Evolutionary conservation across 371 early-diverging fungal species (phyloP), one percentile per base, ranked within the genome.

Genomic region (Mortierella sp.): DNA sequence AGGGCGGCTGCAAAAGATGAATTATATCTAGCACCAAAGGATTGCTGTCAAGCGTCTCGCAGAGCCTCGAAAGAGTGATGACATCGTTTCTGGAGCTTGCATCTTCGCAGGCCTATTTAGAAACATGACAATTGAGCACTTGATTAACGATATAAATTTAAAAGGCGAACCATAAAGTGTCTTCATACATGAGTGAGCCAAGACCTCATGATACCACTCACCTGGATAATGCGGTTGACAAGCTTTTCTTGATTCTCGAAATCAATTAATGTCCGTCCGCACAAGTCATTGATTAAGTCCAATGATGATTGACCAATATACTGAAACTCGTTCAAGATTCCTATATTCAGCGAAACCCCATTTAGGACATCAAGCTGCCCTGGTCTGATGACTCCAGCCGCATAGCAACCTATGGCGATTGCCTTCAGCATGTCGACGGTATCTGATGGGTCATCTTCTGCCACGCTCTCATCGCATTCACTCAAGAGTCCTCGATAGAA

Each of bases 21-120:
- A 80, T 57, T 7, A 74, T 56, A 43, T 80, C 80, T 22, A 80
- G 53, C 3, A 80, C 70, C 19, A 74, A 31, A 13, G 80, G 80
- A 32, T 80, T 80, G 42, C 74, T 75, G n/a, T 80, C 80, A 28
- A 80, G 53, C 17, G 74, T 80, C 23, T 80, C 71, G 43, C 80
- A 80, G 29, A 80, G 63, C 23, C 69, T 80, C 17, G 80, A 80
- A 10, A 80, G 57, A 2, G 53, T 59, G 22, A 56, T 19, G 2
- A 74, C 75, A 47, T 80, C 80, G 28, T 60, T 70, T 37, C 49
- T 74, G n/a, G 47, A 23, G 19, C 64, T 57, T 2, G 80, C 80
- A 1, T 67, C 68, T 37, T 74, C 57, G 68, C 80, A 80, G 3
- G 70, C 65, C 80, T 80, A 66, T 26, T 13, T 13, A 37, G 9